Percentiles rank a stretch among this genome's conserved stretches.
Conservation (phyloP, 768 basidiomycete species). For the Leccinum arenicola region DNA sequence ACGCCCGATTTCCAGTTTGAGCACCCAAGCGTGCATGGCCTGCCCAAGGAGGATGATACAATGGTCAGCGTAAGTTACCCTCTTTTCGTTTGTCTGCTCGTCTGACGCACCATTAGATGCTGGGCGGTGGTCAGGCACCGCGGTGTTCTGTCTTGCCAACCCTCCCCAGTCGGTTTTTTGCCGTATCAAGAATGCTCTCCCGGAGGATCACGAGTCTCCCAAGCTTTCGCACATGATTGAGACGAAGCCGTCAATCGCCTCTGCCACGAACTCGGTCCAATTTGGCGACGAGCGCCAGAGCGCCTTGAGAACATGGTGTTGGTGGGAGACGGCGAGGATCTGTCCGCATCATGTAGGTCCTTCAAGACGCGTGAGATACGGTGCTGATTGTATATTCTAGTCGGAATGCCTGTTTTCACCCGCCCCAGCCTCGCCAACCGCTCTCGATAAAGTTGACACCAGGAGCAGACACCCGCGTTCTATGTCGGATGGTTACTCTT, state of each 20-base stretch:
- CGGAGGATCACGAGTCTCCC: conserved; percentile 32
- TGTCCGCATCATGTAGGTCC: conserved; percentile 46
- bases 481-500: conserved; percentile 62
- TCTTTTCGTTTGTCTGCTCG: background rate
- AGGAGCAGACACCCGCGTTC: conserved; percentile 67
- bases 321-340: conserved; percentile 65
- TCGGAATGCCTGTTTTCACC: conserved; percentile 56
- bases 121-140: conserved; percentile 74
- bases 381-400: conserved; percentile 25
- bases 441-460: conserved; percentile 64
- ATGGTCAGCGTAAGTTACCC: conserved; percentile 65
- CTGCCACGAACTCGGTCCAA: conserved; percentile 51
- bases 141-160: conserved; percentile 51
- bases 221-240: conserved; percentile 49
- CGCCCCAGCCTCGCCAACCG: conserved; percentile 49
- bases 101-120: conserved; percentile 50
- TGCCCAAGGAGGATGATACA: conserved; percentile 66
- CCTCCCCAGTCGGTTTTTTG: conserved; percentile 34
- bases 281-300: conserved; percentile 65
- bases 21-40: conserved; percentile 38
- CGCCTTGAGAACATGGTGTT: conserved; percentile 67
- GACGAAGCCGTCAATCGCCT: conserved; percentile 60
- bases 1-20: conserved; percentile 64
- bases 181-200: conserved; percentile 28
- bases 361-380: background rate